Base-by-base conservation (phyloP, 208 protist genomes). In the Trypanosoma scelopori region DNA sequence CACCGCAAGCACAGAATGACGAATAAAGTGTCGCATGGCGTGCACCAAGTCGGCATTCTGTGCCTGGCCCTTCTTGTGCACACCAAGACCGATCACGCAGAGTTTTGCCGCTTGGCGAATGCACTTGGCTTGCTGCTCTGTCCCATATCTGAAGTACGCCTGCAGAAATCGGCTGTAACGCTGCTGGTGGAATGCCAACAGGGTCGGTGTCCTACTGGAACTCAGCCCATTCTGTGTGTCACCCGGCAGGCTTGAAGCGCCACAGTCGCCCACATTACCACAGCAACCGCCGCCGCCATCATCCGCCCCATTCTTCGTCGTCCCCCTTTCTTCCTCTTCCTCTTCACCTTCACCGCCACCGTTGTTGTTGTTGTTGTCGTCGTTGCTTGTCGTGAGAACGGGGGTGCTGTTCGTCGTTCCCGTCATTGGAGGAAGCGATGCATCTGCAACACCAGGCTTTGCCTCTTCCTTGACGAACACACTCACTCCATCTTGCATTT, bases 1-100 rank as follows among this genome's bases (percentile, higher is more conserved):
- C n/a, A 94, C 85, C 23, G 88, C 82, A 12, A 94, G 61, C 23
- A 92, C 83, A 27, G 85, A 84, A 64, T 94, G 88, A 11, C 85
- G 82, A 32, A 83, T 58, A 67, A 92, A 87, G 15, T 57, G 37
- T 4, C 79, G 71, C 27, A 67, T 67, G 23, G 77, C 69, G 12
- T 67, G 66, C 57, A 91, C 76, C 4, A 67, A 45, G 7, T 72
- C 67, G 23, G 41, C 47, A 35, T 56, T 61, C 32, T 55, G 57
- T 45, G 43, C 20, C 51, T 25, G 49, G 69, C 41, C 41, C 18
- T 55, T 51, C 35, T 79, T 59, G 39, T 35, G 27, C n/a, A 55
- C 12, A 11, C 55, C 61, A 13, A 91, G 63, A 27, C 82, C 79
- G 37, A 86, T 94, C 71, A 89, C 75, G 64, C 78, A 89, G 39